Evolutionary conservation across 2,329 filamentous ascomycete species (phyloP).

Genomic region (Mollisia scopiformis): DNA sequence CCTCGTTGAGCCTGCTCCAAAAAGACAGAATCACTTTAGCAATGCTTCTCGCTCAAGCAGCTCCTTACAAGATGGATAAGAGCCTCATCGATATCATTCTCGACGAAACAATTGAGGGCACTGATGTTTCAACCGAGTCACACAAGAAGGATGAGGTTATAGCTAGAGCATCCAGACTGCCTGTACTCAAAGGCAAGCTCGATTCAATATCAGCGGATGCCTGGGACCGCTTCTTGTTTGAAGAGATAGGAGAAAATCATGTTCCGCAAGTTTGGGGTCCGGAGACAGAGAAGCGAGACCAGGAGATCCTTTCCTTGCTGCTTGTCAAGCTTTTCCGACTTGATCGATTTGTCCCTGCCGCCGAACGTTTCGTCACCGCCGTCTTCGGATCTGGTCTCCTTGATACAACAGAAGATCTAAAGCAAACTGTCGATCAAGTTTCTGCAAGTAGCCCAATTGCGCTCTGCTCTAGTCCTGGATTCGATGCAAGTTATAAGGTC

Average conservation of each 20-base stretch:
- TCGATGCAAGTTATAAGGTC: slow-evolving; percentile 99
- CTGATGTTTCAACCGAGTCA: slow-evolving; percentile 74
- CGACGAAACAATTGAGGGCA: slow-evolving; percentile 74
- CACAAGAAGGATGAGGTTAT: slow-evolving; percentile 70
- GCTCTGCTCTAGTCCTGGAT: slow-evolving; percentile 91
- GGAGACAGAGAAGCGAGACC: slow-evolving; percentile 66
- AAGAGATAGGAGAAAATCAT: slow-evolving; percentile 84
- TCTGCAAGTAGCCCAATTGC: slow-evolving; percentile 84
- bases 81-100: slow-evolving; percentile 83
- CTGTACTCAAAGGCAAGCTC: slow-evolving; percentile 73
- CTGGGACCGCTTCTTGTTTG: slow-evolving; percentile 82
- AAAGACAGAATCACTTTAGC: slow-evolving; percentile 93
- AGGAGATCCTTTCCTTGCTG: slow-evolving; percentile 80
- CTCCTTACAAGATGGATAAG: slow-evolving; percentile 96
- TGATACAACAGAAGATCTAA: slow-evolving; percentile 83
- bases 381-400: slow-evolving; percentile 86
- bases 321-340: slow-evolving; percentile 94
- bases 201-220: slow-evolving; percentile 61
- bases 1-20: slow-evolving; percentile 89
- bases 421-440: slow-evolving; percentile 82
- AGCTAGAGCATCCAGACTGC: slow-evolving; percentile 67
- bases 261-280: slow-evolving; percentile 79
- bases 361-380: slow-evolving; percentile 84
- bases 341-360: slow-evolving; percentile 90
- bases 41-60: slow-evolving; percentile 91